These are phyloP conservation scores for Quercus glauca DNA, from an alignment of 306 rosid genomes.

Conservation along the genomic window DNA sequence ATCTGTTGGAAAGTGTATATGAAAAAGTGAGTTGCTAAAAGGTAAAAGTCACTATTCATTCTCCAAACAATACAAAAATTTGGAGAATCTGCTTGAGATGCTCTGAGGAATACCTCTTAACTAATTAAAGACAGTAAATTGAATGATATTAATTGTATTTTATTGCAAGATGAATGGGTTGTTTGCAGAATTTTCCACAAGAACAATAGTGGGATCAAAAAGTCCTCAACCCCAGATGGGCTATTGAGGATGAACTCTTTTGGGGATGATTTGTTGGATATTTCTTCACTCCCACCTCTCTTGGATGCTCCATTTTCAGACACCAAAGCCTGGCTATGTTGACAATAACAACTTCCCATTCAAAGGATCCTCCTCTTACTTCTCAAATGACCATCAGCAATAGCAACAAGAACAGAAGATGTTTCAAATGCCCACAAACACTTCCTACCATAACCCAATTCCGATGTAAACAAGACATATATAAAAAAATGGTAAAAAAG, in stretches of 20 bases:
- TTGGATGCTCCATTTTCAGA: constrained; percentile 43
- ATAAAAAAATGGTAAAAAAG: no score
- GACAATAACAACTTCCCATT: background rate
- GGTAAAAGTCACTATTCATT: no score
- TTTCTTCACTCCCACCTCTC: constrained; percentile 72
- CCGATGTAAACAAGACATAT: background rate
- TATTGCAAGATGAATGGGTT: constrained; percentile 85
- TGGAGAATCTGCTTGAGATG: no score
- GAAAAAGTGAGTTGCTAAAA: no score
- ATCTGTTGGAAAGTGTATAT: no score
- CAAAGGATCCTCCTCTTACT: constrained; percentile 14
- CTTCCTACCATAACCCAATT: constrained; percentile 20
- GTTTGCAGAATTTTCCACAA: constrained; percentile 81
- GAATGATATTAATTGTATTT: background rate
- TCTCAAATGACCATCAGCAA: background rate
- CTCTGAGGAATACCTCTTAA: constrained; percentile 22
- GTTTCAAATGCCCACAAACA: constrained; percentile 27
- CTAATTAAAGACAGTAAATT: background rate
- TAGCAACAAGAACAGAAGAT: background rate
- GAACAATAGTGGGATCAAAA: constrained; percentile 46
- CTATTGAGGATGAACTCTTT: constrained; percentile 43
- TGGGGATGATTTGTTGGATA: constrained; percentile 51
- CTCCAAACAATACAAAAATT: no score
- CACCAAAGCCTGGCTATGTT: background rate
- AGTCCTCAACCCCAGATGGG: constrained; percentile 21